Evolutionary conservation across 1,284 basidiomycete genomes (phyloP).

Genomic region (Phaffia rhodozyma): DNA sequence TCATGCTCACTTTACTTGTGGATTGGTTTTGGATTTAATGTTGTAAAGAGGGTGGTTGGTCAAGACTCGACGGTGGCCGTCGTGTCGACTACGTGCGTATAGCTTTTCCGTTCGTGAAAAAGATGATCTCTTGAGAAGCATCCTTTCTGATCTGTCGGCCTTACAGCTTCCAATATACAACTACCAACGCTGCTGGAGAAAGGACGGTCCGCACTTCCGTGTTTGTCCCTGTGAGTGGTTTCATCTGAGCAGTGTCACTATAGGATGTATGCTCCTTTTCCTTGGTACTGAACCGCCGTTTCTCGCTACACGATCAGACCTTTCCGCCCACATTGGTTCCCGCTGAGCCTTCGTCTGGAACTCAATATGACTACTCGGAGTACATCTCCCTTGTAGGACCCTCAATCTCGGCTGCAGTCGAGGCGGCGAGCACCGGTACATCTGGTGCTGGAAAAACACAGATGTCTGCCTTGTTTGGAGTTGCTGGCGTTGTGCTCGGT

Average conservation of each 20-base stretch:
- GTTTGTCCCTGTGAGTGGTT: constrained; percentile 8
- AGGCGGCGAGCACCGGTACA: background rate
- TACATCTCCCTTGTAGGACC: constrained; percentile 1
- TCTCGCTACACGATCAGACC: too few species aligned
- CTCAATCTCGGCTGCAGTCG: background rate
- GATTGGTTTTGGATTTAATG: background rate
- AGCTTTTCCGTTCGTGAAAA: background rate
- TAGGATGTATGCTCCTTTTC: background rate
- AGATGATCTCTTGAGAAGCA: background rate
- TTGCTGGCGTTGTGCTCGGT: too few species aligned
- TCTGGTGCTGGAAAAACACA: background rate
- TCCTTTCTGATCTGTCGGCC: background rate
- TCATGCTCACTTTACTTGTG: background rate
- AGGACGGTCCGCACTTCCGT: constrained; percentile 3
- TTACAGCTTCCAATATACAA: background rate
- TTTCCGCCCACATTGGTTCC: constrained; percentile 9
- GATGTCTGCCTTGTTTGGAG: too few species aligned
- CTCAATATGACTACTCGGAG: constrained; percentile 2
- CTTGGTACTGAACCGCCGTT: too few species aligned
- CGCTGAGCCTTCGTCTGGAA: background rate
- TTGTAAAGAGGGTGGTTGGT: background rate
- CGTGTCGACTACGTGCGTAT: too few species aligned
- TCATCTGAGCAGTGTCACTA: too few species aligned
- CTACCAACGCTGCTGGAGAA: constrained; percentile 9
- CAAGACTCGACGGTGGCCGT: background rate